Conservation (phyloP, 192 early-diverging fungal species). For the Backusella westeae region DNA sequence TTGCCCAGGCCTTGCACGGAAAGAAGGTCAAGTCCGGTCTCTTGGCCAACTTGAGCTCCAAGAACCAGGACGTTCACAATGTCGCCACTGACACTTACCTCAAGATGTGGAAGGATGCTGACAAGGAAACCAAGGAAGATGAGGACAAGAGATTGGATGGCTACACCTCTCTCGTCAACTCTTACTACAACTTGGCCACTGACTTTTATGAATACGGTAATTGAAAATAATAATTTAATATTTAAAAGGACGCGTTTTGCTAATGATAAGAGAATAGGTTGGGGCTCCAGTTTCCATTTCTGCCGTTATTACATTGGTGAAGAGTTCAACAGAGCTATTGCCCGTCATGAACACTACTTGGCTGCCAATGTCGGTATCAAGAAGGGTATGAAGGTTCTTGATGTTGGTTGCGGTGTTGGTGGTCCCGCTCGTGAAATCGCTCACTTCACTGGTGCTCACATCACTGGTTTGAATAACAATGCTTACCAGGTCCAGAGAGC, state of each 20-base stretch:
- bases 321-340: conserved; percentile 76
- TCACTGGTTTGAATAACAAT: conserved; percentile 97
- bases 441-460: conserved; percentile 83
- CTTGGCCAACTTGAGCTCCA: conserved; percentile 51
- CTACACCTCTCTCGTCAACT: conserved; percentile 74
- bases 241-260: background rate
- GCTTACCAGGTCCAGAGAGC: conserved; percentile 88
- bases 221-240: background rate
- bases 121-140: conserved; percentile 53
- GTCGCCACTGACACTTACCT: conserved; percentile 69
- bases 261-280: conserved; percentile 49
- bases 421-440: conserved; percentile 94
- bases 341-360: conserved; percentile 90
- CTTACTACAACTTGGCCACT: conserved; percentile 81
- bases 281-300: conserved; percentile 94
- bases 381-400: conserved; percentile 72
- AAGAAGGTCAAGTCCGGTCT: conserved; percentile 40
- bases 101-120: conserved; percentile 63
- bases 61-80: conserved; percentile 66
- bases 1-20: conserved; percentile 54
- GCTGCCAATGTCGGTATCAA: conserved; percentile 72
- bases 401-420: conserved; percentile 96
- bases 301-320: conserved; percentile 75
- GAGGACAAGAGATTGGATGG: conserved; percentile 55
- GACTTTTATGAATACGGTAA: conserved; percentile 77